phyloP scores from a whole-genome alignment of 2,329 filamentous ascomycete genomes.

The Thyridium curvatum region DNA sequence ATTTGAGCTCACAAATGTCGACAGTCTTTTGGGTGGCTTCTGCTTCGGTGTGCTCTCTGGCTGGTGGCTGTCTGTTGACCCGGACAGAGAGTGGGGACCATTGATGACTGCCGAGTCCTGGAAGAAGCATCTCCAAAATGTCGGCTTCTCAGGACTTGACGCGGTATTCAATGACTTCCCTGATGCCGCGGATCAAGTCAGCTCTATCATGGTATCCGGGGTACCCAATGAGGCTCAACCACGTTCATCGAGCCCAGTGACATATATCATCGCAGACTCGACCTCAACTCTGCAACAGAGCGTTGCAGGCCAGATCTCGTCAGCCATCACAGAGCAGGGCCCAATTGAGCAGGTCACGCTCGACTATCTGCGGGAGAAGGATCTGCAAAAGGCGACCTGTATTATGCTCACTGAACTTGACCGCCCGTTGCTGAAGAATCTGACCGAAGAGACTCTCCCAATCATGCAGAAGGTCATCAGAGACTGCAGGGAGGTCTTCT shows the following conservation, averaged over 20 bases:
- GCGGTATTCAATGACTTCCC: conserved; percentile 4
- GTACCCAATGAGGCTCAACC: conserved; percentile 4
- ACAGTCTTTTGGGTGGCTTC: not conserved
- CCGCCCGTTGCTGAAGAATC: conserved; percentile 6
- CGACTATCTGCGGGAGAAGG: no score
- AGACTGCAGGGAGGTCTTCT: conserved; percentile 9
- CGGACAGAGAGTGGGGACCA: conserved; percentile 10
- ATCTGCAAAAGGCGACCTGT: conserved; percentile 3
- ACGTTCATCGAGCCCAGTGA: not conserved
- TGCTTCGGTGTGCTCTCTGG: conserved; percentile 4
- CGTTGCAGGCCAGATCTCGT: not conserved
- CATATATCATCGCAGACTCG: not conserved
- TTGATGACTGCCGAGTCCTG: conserved; percentile 9
- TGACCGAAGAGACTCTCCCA: conserved; percentile 7
- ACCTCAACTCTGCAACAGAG: not conserved
- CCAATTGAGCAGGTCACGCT: not conserved
- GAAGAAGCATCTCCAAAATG: conserved; percentile 9
- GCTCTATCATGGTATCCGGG: conserved; percentile 6
- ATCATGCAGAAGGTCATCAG: conserved; percentile 8
- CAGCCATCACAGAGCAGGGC: not conserved
- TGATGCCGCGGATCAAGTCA: not conserved
- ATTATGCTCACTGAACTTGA: conserved; percentile 11
- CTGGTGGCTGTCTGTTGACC: conserved; percentile 25
- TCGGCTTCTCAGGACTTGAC: conserved; percentile 1
- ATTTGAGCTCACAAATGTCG: conserved; percentile 8